Base-by-base conservation (phyloP, 2,329 filamentous ascomycete species). In the Cephalotrichum gorgonifer region DNA sequence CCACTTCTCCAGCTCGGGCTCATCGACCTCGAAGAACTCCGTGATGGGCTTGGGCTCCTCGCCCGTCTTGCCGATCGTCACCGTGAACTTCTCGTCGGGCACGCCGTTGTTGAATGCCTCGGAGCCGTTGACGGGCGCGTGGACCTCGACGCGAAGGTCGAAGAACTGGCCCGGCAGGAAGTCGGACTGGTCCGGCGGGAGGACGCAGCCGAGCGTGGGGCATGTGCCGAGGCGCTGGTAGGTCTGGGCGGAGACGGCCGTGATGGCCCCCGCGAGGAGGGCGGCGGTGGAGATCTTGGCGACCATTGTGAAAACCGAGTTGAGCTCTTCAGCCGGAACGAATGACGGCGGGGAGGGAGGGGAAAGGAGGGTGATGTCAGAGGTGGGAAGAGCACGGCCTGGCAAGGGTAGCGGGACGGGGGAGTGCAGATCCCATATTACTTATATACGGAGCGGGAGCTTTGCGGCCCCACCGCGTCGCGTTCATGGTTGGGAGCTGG, bases 81-180 rank as follows among this genome's bases (percentile, higher is more conserved):
- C 83, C 41, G 78, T 83, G 71, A 94, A 93, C 47, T 79, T 74
- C 60, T 85, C 76, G 62, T 93, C 86, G 14, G 86, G 81, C 55
- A 78, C 73, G 51, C 79, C 79, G 50, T 77, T 66, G 55, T 81
- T 78, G 53, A 80, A 86, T n/a, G 82, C 82, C 65, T 93, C 86
- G 33, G 84, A 86, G 55, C 88, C 87, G 64, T 93, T 93, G 60
- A 83, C 73, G 6, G 86, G 86, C 9, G 86, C 85, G 61, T 91
- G 86, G 27, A 93, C 79, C 64, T 93, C 87, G 52, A 91, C 76
- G 52, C 87, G 83, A 54, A 94, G 82, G 62, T 93, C 88, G 60
- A 93, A 93, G 63, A 79, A 83, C 67, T 93, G 87, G 12, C 87
- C 87, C 5, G 87, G 82, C 2, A 94, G 75, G 68, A 93, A 93